Evolutionary conservation across 345 rosid species (phyloP), one percentile per base, ranked within the genome.

Genomic region (Melaleuca quinquenervia): DNA sequence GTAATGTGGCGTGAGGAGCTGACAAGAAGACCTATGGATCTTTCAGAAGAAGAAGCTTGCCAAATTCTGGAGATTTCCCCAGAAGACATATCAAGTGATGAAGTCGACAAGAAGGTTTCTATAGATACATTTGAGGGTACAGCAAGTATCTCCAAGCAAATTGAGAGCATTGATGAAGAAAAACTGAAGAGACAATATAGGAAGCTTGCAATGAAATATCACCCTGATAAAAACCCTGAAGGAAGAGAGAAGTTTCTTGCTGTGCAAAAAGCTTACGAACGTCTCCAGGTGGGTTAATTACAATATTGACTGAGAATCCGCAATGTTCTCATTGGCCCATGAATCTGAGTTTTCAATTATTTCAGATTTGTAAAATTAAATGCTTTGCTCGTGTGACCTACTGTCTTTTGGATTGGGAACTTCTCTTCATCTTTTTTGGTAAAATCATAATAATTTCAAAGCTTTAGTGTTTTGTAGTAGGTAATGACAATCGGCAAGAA

Each of bases 1-100:
- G 97, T 94, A 89, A 97, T 97, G 99, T 97, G 99, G 99, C 99
- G 99, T 22, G 99, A 97, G 93, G 99, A 97, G 90, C 88, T 97
- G 89, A 97, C 99, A 41, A 91, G 99, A 85, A 94, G 93, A 87
- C 99, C 99, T 53, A 97, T 97, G 98, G 99, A 96, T 92, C 98
- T 97, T 86, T 96, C 99, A 60, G 99, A 97, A 92, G 99, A 92
- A 91, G 99, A 95, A 87, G 99, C 99, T 85, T 97, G 99, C 92
- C 94, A 91, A 87, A 94, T 97, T 87, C 89, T 97, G 82, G 99
- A 97, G 90, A 97, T 97, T 88, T 93, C 98, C 48, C 92, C 90
- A 85, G 96, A 94, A 84, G 99, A 96, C 91, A 92, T 91, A 87
- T 90, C 95, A 78, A 89, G 88, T 88, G 96, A 94, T 86, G 94